These are phyloP conservation scores for Gaeumannomyces tritici DNA, from an alignment of 2,329 filamentous ascomycete genomes.

Conservation along the genomic window DNA sequence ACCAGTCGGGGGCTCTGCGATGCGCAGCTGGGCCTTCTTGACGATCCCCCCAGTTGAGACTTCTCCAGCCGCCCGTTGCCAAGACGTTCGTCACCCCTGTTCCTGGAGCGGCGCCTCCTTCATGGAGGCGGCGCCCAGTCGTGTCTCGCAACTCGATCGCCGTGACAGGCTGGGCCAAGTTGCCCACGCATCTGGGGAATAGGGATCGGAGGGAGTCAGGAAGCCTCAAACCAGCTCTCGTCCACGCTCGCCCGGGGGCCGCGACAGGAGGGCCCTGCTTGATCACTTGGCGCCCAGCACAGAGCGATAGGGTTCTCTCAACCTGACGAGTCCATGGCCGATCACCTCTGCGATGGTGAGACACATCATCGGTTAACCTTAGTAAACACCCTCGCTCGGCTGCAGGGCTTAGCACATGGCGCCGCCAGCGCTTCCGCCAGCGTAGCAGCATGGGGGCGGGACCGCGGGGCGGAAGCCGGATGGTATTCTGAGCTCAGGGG, in stretches of 20 bases:
- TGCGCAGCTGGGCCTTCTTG: neutral
- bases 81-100: neutral
- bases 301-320: neutral
- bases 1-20: no score
- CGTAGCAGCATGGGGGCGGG: no score
- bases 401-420: neutral
- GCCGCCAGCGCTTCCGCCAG: neutral
- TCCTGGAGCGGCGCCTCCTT: neutral
- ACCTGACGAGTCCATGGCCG: neutral
- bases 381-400: neutral
- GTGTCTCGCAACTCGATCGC: neutral
- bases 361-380: neutral
- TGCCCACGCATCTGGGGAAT: neutral
- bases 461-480: neutral
- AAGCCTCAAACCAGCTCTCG: neutral
- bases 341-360: neutral
- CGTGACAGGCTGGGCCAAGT: neutral
- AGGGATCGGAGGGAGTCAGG: neutral
- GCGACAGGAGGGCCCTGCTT: neutral
- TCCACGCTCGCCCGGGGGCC: neutral
- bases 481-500: neutral
- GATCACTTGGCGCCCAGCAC: neutral
- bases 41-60: neutral
- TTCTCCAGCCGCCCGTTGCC: neutral
- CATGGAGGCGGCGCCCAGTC: neutral